Percentiles rank a stretch among this genome's conserved stretches.
Evolutionary conservation across 257 asterid genomes (phyloP).

Genomic region (Agastache rugosa): DNA sequence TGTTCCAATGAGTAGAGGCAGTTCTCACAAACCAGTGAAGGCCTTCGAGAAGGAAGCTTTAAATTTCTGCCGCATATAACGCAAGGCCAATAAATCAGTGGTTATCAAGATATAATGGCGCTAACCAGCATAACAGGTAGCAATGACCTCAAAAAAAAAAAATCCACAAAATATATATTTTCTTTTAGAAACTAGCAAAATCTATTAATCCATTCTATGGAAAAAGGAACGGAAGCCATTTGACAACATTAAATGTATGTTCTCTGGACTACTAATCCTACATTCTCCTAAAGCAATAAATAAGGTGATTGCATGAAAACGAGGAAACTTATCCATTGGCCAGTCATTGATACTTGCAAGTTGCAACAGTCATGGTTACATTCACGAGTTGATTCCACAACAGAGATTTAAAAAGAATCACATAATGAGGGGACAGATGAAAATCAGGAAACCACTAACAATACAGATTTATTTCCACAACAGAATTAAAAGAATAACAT

Average conservation of each 20-base stretch:
- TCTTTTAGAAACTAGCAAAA: constrained; percentile 11
- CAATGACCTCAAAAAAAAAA: neutral
- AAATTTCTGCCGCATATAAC: constrained; percentile 60
- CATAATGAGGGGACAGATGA: neutral
- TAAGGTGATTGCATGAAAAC: neutral
- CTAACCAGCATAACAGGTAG: neutral
- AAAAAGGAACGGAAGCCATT: neutral
- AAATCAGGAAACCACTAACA: neutral
- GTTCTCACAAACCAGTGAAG: constrained; percentile 90
- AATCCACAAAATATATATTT: neutral
- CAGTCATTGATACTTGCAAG: constrained; percentile 14
- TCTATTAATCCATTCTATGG: neutral
- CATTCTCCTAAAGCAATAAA: constrained; percentile 11
- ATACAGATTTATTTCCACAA: neutral
- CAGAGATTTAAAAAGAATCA: neutral
- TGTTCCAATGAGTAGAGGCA: constrained; percentile 81
- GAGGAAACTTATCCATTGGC: neutral
- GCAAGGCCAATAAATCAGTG: constrained; percentile 22
- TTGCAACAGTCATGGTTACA: neutral
- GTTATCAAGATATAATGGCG: neutral
- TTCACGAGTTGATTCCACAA: neutral
- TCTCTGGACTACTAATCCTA: neutral
- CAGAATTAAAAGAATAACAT: neutral
- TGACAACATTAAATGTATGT: neutral
- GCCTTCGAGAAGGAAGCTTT: constrained; percentile 89